Percentiles rank a stretch among this genome's conserved stretches.
Evolutionary conservation across 768 basidiomycete genomes (phyloP).

Genomic region (Calocybe gangraenosa): DNA sequence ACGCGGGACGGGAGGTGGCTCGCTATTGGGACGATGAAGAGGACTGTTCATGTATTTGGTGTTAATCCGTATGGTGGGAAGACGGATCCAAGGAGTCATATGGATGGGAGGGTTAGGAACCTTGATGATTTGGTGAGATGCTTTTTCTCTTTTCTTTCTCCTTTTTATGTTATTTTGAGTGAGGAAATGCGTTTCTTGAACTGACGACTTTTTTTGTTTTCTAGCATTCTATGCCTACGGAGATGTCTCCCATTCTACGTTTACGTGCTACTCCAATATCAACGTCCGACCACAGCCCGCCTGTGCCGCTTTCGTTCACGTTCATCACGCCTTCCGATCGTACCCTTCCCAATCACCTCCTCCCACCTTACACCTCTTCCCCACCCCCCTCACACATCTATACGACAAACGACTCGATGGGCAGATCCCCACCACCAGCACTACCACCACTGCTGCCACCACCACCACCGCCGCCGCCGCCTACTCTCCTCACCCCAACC

Average conservation of each 20-base stretch:
- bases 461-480: slow-evolving; percentile 23
- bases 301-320: slow-evolving; percentile 48
- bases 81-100: slow-evolving; percentile 57
- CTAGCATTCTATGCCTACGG: slow-evolving; percentile 49
- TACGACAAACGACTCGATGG: too few species aligned
- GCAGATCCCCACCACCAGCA: too few species aligned
- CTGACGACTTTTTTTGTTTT: slow-evolving; percentile 3
- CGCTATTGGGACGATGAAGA: slow-evolving; percentile 59
- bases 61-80: slow-evolving; percentile 74
- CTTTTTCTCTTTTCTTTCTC: slow-evolving; percentile 5
- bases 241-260: slow-evolving; percentile 48
- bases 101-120: slow-evolving; percentile 56
- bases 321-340: slow-evolving; percentile 39
- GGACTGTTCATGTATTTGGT: slow-evolving; percentile 70
- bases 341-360: slow-evolving; percentile 35
- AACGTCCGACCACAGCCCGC: slow-evolving; percentile 38
- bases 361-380: slow-evolving; percentile 18
- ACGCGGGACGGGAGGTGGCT: slow-evolving; percentile 61
- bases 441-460: slow-evolving; percentile 17
- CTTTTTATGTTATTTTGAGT: neutral
- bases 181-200: neutral
- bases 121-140: slow-evolving; percentile 41
- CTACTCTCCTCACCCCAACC: slow-evolving; percentile 16
- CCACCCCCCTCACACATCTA: slow-evolving; percentile 8
- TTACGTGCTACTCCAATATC: slow-evolving; percentile 5